Base-by-base conservation (phyloP, 164 flowering plant genomes). In the Vitis riparia region DNA sequence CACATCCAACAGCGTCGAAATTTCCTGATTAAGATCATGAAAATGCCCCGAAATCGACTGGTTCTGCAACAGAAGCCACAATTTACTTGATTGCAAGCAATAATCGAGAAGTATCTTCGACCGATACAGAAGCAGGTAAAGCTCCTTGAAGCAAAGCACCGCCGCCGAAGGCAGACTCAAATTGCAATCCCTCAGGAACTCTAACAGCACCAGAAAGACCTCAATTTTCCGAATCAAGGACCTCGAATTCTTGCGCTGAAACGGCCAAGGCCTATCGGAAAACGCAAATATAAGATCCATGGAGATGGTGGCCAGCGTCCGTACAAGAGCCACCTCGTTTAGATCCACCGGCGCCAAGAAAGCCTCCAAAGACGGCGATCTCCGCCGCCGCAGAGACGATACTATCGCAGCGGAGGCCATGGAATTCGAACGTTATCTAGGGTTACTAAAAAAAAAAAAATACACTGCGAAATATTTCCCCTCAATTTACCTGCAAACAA, bases 331-430 rank as follows among this genome's bases (percentile, higher is more conserved):
- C 8, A 76, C 82, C 30, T 83, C 89, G 44, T 78, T 58, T 16
- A 92, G 81, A 83, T 90, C 85, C 63, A 83, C 90, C 69, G 99
- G 97, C 15, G 95, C 94, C 57, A 91, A 71, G 69, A 90, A 90
- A 51, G 89, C 90, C 70, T 93, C 94, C 66, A 89, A 69, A 0
- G 93, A 81, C 47, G 99, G 97, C 74, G 94, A 85, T 62, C 93
- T 84, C 58, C 94, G 71, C 71, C 97, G 69, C 71, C 95, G 60
- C 51, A 88, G 58, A 12, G 96, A 87, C 14, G 97, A 84, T 58
- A 89, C 89, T 27, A 91, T 85, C 15, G 97, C 91, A 55, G 93
- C 92, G 0, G 87, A 74, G 5, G 95, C 92, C 98, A 91, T 92
- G 0, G 14, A 60, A 30, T 50, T 15, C 15, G 27, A 23, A 23